phyloP scores from a whole-genome alignment of 176 grass and related monocot genomes.

The Oryza rufipogon region DNA sequence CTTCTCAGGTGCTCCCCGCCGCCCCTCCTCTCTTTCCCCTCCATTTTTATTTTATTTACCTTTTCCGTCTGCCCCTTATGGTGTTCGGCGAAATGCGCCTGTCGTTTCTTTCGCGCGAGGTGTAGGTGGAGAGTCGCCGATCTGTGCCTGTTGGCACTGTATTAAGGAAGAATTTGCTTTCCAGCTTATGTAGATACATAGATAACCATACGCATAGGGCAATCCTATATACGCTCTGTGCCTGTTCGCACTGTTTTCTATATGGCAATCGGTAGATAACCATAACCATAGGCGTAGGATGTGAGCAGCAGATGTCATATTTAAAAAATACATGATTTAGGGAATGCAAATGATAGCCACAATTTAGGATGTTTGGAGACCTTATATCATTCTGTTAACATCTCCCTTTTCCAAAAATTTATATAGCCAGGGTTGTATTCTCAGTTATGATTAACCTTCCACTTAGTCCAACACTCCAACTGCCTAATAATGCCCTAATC shows the following conservation, averaged over 20 bases:
- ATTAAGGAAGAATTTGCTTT: background rate
- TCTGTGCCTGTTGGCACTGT: background rate
- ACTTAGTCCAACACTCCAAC: background rate
- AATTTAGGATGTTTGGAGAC: background rate
- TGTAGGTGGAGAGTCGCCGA: too few relatives aligned
- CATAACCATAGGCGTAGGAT: background rate
- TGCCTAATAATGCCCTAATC: too few relatives aligned
- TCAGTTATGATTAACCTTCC: background rate
- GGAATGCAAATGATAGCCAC: background rate
- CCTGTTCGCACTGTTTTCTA: too few relatives aligned
- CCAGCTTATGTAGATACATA: background rate
- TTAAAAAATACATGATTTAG: background rate
- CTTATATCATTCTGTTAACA: background rate
- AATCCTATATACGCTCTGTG: too few relatives aligned
- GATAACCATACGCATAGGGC: too few relatives aligned
- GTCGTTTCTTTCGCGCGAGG: background rate
- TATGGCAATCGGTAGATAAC: background rate
- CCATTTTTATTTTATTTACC: background rate
- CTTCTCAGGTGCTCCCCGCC: conserved; percentile 61
- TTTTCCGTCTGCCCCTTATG: background rate
- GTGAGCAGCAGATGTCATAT: background rate
- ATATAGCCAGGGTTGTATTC: background rate
- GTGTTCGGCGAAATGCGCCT: background rate
- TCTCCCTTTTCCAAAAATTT: background rate
- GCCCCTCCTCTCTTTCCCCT: background rate